These are phyloP conservation scores for Fusarium subtropicale DNA, from an alignment of 2,329 filamentous ascomycete genomes.

Conservation along the genomic window DNA sequence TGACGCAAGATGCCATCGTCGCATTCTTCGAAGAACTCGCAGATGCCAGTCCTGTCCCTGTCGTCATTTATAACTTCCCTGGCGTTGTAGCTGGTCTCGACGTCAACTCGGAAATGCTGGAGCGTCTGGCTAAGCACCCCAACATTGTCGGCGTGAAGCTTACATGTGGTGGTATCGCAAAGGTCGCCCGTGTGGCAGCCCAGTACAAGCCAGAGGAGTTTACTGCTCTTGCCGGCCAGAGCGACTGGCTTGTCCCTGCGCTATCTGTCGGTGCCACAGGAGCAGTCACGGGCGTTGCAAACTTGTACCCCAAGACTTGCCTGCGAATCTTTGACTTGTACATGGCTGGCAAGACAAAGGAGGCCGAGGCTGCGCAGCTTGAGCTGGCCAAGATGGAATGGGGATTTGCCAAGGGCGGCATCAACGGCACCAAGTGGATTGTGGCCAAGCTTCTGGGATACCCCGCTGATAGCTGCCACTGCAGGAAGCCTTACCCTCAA, in stretches of 20 bases:
- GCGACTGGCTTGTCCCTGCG: slow-evolving; percentile 75
- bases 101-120: slow-evolving; percentile 73
- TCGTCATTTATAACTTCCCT: slow-evolving; percentile 80
- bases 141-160: slow-evolving; percentile 79
- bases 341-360: slow-evolving; percentile 57
- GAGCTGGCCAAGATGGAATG: slow-evolving; percentile 65
- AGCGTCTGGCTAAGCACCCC: slow-evolving; percentile 65
- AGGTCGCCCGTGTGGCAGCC: slow-evolving; percentile 70
- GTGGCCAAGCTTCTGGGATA: slow-evolving; percentile 66
- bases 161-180: slow-evolving; percentile 80
- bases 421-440: slow-evolving; percentile 71
- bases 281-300: slow-evolving; percentile 72
- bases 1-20: slow-evolving; percentile 68
- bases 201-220: slow-evolving; percentile 67
- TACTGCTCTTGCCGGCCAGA: slow-evolving; percentile 75
- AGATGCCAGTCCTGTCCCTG: slow-evolving; percentile 67
- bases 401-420: slow-evolving; percentile 68
- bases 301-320: slow-evolving; percentile 70
- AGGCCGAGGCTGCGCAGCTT: slow-evolving; percentile 62
- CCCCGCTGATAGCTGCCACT: slow-evolving; percentile 62
- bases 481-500: slow-evolving; percentile 65
- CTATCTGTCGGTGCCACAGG: slow-evolving; percentile 69
- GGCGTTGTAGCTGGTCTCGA: slow-evolving; percentile 75
- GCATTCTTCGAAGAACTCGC: slow-evolving; percentile 72
- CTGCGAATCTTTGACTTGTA: slow-evolving; percentile 63